These are phyloP conservation scores for Cercospora brassicicola DNA, from an alignment of 2,329 filamentous ascomycete genomes.

Conservation along the genomic window DNA sequence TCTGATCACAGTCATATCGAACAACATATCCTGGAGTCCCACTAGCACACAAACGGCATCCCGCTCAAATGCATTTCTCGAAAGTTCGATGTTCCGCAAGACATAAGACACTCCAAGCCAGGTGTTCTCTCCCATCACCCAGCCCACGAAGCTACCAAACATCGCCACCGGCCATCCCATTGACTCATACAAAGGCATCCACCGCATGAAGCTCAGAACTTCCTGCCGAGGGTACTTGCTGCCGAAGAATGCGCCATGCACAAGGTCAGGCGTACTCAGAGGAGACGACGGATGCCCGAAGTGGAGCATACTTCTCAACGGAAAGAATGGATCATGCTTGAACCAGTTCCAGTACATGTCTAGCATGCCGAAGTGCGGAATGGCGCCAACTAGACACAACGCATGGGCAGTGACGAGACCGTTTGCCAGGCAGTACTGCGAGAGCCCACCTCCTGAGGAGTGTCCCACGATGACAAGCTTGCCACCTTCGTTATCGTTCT, in stretches of 20 bases:
- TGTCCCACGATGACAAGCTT: slow-evolving; percentile 50
- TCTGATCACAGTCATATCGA: slow-evolving; percentile 34
- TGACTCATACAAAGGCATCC: slow-evolving; percentile 53
- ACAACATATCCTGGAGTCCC: slow-evolving; percentile 46
- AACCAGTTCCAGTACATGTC: slow-evolving; percentile 52
- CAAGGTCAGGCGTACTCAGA: slow-evolving; percentile 53
- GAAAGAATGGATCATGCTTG: slow-evolving; percentile 52
- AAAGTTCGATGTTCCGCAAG: slow-evolving; percentile 40
- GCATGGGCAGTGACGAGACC: not conserved
- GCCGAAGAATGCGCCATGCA: slow-evolving; percentile 55
- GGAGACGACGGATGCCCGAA: slow-evolving; percentile 54
- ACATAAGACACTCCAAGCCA: slow-evolving; percentile 41
- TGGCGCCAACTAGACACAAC: slow-evolving; percentile 14
- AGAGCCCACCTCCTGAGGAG: slow-evolving; percentile 54
- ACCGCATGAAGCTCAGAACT: slow-evolving; percentile 42
- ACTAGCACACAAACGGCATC: slow-evolving; percentile 45
- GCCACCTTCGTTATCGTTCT: slow-evolving; percentile 19
- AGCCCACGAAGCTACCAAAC: slow-evolving; percentile 46
- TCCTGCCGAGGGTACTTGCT: slow-evolving; percentile 44
- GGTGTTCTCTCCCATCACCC: slow-evolving; percentile 11
- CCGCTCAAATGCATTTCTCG: slow-evolving; percentile 20
- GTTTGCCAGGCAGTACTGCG: slow-evolving; percentile 52
- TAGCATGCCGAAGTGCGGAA: slow-evolving; percentile 29
- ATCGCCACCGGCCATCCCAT: slow-evolving; percentile 56
- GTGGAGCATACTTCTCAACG: slow-evolving; percentile 50